Evolutionary conservation across 1,284 basidiomycete species (phyloP).

Genomic region (Cryptococcus wingfieldii): DNA sequence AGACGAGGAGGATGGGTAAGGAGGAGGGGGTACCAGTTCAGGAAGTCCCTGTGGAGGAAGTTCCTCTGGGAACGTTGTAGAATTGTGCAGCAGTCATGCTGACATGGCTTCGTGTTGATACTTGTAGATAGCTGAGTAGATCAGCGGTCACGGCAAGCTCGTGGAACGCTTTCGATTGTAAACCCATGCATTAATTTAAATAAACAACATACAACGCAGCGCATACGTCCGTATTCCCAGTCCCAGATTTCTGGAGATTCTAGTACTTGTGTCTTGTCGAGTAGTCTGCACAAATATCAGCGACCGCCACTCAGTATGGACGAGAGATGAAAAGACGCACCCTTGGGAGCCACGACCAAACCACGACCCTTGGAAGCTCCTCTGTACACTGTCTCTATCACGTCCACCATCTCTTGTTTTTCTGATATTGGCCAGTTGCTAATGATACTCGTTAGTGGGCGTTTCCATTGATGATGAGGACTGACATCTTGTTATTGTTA

Average conservation of each 20-base stretch:
- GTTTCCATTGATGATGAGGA: constrained; percentile 13
- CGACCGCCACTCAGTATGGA: neutral
- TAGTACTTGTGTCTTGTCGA: constrained; percentile 50
- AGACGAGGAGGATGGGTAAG: constrained; percentile 41
- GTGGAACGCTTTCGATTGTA: neutral
- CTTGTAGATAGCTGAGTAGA: too few relatives aligned
- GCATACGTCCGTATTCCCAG: neutral
- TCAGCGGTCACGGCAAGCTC: too few relatives aligned
- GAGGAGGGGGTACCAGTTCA: constrained; percentile 27
- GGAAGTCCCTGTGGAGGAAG: too few relatives aligned
- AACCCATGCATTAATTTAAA: neutral
- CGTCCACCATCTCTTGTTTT: constrained; percentile 96
- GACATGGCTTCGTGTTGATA: too few relatives aligned
- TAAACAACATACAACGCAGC: neutral
- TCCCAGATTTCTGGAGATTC: neutral
- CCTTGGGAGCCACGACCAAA: constrained; percentile 95
- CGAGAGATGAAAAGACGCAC: constrained; percentile 50
- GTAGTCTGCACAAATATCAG: constrained; percentile 37
- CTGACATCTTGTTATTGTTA: constrained; percentile 99
- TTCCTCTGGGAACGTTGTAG: too few relatives aligned
- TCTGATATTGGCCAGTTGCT: constrained; percentile 98
- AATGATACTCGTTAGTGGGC: neutral
- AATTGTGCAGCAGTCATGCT: too few relatives aligned
- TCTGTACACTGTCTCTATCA: constrained; percentile 96
- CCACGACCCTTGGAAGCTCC: constrained; percentile 96